Conservation (phyloP, 208 protist genomes). For the Spongospora subterranea region DNA sequence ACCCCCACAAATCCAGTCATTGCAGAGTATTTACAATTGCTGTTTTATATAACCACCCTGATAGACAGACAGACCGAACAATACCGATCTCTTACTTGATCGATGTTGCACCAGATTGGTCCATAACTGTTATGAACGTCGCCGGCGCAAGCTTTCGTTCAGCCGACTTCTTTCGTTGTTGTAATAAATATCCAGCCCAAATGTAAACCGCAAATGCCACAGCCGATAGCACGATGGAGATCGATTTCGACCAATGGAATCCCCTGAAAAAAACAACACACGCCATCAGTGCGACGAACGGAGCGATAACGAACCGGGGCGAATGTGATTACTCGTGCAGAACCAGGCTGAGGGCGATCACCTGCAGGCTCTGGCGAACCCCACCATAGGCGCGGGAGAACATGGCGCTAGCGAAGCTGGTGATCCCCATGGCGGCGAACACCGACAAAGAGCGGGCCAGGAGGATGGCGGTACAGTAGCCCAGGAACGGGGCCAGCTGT, state of each 20-base stretch:
- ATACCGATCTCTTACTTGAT: too few relatives aligned
- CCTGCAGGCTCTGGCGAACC: not conserved
- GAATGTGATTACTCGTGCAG: not conserved
- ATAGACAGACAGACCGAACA: too few relatives aligned
- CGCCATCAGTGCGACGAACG: not conserved
- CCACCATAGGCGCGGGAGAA: not conserved
- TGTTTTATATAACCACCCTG: too few relatives aligned
- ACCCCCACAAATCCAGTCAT: too few relatives aligned
- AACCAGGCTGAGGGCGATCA: not conserved
- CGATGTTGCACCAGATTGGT: too few relatives aligned
- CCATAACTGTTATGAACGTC: too few relatives aligned
- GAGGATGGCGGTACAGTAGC: not conserved
- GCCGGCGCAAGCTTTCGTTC: too few relatives aligned
- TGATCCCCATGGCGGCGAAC: constrained; percentile 27
- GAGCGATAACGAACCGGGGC: not conserved
- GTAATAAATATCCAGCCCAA: not conserved
- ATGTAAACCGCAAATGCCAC: constrained; percentile 12
- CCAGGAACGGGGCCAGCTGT: not conserved
- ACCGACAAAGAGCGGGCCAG: constrained; percentile 15
- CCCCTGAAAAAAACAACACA: not conserved
- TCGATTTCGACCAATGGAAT: not conserved
- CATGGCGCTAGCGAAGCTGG: constrained; percentile 15
- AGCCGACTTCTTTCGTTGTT: too few relatives aligned
- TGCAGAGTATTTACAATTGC: too few relatives aligned
- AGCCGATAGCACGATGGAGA: not conserved